A percentile compares a stretch with the other conserved stretches of the same genome.
phyloP scores from a whole-genome alignment of 805 yeast species.

The Aciculoconidium aculeatum region DNA sequence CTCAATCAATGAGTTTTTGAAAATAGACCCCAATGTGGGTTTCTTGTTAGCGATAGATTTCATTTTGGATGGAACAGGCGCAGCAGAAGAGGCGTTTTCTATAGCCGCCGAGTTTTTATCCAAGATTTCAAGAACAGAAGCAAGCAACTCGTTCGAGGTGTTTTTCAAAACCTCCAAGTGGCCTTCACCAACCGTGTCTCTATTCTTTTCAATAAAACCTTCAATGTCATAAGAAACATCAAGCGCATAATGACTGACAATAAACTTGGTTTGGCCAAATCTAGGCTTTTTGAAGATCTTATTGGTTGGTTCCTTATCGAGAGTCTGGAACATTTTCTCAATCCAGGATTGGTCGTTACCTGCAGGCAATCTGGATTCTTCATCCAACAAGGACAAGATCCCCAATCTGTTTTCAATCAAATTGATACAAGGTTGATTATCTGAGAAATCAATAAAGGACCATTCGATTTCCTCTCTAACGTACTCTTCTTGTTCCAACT shows the following conservation, averaged over 20 bases:
- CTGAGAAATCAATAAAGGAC: conserved; percentile 94
- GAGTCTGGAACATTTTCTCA: conserved; percentile 79
- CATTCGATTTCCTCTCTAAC: conserved; percentile 89
- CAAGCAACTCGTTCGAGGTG: conserved; percentile 61
- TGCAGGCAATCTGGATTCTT: conserved; percentile 90
- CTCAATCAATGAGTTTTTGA: conserved; percentile 86
- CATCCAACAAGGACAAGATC: conserved; percentile 81
- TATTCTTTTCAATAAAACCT: conserved; percentile 93
- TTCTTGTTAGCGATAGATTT: conserved; percentile 54
- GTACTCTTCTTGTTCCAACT: conserved; percentile 94
- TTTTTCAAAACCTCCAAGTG: conserved; percentile 78
- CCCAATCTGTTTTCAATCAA: conserved; percentile 88
- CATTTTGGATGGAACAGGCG: conserved; percentile 16
- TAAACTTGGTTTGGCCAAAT: conserved; percentile 85
- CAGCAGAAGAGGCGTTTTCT: conserved; percentile 23
- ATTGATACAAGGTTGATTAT: conserved; percentile 93
- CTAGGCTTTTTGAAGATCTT: conserved; percentile 87
- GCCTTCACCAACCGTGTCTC: conserved; percentile 97
- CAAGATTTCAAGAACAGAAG: conserved; percentile 57
- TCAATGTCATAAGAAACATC: conserved; percentile 90
- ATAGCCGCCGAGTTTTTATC: conserved; percentile 53
- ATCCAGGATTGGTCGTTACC: conserved; percentile 93
- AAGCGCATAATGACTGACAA: conserved; percentile 89
- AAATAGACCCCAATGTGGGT: conserved; percentile 92
- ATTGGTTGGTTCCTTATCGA: conserved; percentile 71